phyloP scores from a whole-genome alignment of 2,329 filamentous ascomycete genomes.

The Myotisia sp. region DNA sequence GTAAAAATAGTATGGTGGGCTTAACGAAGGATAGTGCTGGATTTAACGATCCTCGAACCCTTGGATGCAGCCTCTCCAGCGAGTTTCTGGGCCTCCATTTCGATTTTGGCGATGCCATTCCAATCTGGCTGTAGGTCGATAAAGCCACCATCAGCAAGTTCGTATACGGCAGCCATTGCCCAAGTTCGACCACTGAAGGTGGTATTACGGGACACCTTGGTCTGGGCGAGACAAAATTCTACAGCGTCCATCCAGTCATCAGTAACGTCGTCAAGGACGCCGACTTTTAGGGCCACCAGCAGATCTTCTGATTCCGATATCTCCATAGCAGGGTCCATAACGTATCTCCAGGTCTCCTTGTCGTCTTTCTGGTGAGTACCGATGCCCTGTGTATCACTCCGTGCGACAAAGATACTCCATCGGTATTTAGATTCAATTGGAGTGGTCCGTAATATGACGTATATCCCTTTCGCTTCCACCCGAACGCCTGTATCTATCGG shows the following conservation, averaged over 20 bases:
- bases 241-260: slow-evolving; percentile 11
- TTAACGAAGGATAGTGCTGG: no score
- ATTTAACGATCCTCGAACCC: no score
- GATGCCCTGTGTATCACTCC: not conserved
- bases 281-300: slow-evolving; percentile 11
- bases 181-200: slow-evolving; percentile 12
- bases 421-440: not conserved
- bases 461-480: slow-evolving; percentile 11
- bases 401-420: slow-evolving; percentile 4
- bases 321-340: slow-evolving; percentile 5
- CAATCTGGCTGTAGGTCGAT: slow-evolving; percentile 11
- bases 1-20: no score
- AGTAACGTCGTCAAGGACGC: slow-evolving; percentile 8
- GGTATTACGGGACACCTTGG: no score
- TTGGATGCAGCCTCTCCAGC: slow-evolving; percentile 1
- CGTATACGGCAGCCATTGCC: slow-evolving; percentile 10
- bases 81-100: slow-evolving; percentile 8
- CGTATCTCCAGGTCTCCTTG: slow-evolving; percentile 8
- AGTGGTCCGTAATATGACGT: slow-evolving; percentile 10
- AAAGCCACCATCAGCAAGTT: slow-evolving; percentile 11
- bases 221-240: slow-evolving; percentile 7
- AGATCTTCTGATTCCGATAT: slow-evolving; percentile 5
- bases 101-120: slow-evolving; percentile 8
- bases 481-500: slow-evolving; percentile 3
- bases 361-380: slow-evolving; percentile 2